Evolutionary conservation across 306 rosid species (phyloP), one percentile per base, ranked within the genome.

Genomic region (Ceratonia siliqua): DNA sequence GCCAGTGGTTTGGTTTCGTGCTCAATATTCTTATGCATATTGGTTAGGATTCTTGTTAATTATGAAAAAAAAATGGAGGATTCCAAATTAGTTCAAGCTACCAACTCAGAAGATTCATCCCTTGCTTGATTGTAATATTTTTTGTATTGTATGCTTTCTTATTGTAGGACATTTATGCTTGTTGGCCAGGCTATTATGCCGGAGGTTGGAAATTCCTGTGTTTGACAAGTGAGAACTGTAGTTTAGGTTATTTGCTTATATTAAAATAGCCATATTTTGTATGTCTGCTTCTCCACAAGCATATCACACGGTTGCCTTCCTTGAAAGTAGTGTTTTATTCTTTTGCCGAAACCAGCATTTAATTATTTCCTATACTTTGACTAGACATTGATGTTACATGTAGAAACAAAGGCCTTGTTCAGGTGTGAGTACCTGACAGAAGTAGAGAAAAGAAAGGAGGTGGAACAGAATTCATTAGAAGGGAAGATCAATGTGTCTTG

Each of bases 71-170:
- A 58, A 33, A 24, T n/a, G n/a, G 54, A 30, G 24, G 49, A 21
- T n/a, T 20, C 27, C 22, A 39, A 53, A 53, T 14, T 66, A 55
- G 58, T 66, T 76, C 46, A 42, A 43, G 68, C 50, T 66, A 32
- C n/a, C 17, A 27, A 27, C 61, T 49, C 0, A 36, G 28, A 32
- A 72, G 13, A 17, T 54, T 67, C 49, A 54, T 43, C 66, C 45
- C 33, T 42, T 43, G 52, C 28, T 43, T 55, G 80, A 33, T 38
- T 43, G 27, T 55, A 20, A 6, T 13, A 1, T 35, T n/a, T 35
- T 8, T 27, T 36, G 15, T 49, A 38, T 48, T 39, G 41, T 71
- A 41, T 78, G 11, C 35, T 73, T 22, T 54, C 50, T 63, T 3
- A 18, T 49, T 8, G 54, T 43, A 21, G 67, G 32, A 61, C 12